These are phyloP conservation scores for Erigeron philadelphicus DNA, from an alignment of 140 eudicot genomes.

Conservation along the genomic window DNA sequence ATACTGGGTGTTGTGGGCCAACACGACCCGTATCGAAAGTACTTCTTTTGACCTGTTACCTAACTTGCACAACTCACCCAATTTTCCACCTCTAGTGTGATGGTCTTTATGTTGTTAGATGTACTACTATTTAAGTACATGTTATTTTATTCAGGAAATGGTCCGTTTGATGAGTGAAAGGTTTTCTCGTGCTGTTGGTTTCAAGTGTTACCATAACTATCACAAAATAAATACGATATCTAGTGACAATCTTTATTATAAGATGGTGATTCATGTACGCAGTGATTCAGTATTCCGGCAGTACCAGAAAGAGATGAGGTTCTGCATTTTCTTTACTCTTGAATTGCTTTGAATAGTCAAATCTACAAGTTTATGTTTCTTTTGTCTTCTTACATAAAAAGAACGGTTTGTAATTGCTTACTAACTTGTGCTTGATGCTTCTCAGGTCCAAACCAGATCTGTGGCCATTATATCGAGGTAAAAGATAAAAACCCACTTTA, in stretches of 20 bases:
- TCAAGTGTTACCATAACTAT: conserved; percentile 76
- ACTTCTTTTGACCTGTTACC: not conserved
- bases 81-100: not conserved
- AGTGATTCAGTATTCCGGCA: conserved; percentile 71
- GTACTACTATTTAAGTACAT: not conserved
- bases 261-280: conserved; percentile 93
- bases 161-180: conserved; percentile 75
- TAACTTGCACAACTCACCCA: not conserved
- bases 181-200: conserved; percentile 73
- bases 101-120: not conserved
- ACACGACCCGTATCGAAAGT: not conserved
- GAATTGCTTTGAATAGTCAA: not conserved
- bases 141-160: conserved; percentile 62
- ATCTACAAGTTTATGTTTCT: not conserved
- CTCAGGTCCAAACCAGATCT: conserved; percentile 77
- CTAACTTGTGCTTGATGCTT: conserved; percentile 21
- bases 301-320: conserved; percentile 96
- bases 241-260: conserved; percentile 57
- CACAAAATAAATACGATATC: conserved; percentile 51
- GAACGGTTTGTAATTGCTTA: not conserved
- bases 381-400: conserved; percentile 16
- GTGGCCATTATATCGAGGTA: conserved; percentile 99
- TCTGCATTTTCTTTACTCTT: not conserved
- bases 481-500: not conserved
- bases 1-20: not conserved